These are phyloP conservation scores for Phytopythium cucurbitacearum DNA, from an alignment of 352 stramenopile species.

Conservation along the genomic window DNA sequence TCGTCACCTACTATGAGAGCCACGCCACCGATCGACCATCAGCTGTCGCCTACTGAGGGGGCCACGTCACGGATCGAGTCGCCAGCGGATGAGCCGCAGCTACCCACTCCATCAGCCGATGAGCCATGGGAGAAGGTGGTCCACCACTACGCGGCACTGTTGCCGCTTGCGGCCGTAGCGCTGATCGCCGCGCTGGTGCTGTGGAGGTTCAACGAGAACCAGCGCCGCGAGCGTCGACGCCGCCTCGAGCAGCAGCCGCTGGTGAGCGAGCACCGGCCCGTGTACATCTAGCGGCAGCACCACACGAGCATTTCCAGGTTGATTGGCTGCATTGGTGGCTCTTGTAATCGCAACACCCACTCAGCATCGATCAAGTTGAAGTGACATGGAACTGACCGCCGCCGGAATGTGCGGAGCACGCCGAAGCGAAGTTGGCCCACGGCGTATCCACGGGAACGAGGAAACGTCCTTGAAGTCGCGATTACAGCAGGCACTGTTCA, in stretches of 20 bases:
- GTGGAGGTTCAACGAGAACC: conserved; percentile 1
- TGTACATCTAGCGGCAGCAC: background rate
- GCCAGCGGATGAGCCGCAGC: background rate
- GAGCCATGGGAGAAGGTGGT: background rate
- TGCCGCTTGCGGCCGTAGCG: background rate
- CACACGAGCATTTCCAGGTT: no score
- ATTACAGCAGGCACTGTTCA: background rate
- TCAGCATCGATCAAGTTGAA: no score
- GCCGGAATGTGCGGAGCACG: no score
- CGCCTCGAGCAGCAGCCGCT: conserved; percentile 1
- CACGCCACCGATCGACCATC: background rate
- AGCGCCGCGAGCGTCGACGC: background rate
- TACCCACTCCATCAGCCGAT: background rate
- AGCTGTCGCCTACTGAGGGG: no score
- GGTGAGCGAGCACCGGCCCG: background rate
- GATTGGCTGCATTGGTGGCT: no score
- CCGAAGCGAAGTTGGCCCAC: no score
- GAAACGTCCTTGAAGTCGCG: background rate
- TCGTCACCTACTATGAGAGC: background rate
- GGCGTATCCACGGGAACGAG: no score
- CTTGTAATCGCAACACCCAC: no score
- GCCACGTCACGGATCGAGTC: no score
- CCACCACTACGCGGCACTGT: background rate
- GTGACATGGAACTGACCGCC: no score
- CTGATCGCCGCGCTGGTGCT: conserved; percentile 2